These are phyloP conservation scores for Scheffersomyces coipomensis DNA, from an alignment of 805 yeast species.

Conservation along the genomic window DNA sequence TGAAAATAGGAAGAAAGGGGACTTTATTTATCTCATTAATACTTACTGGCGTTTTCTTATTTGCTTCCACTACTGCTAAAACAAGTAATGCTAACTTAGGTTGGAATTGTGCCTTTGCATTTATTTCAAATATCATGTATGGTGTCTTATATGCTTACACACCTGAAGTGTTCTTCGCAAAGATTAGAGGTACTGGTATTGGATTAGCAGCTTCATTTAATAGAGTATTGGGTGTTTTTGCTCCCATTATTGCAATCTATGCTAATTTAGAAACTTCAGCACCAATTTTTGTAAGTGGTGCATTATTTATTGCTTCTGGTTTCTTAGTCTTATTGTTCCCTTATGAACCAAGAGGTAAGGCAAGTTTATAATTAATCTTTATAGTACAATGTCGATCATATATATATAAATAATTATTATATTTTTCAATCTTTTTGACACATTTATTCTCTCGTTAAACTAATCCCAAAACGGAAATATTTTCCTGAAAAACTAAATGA, in stretches of 20 bases:
- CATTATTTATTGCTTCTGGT: constrained; percentile 48
- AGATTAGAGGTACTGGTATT: constrained; percentile 54
- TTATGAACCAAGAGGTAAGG: constrained; percentile 24
- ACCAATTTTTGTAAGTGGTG: constrained; percentile 63
- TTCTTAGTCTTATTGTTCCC: constrained; percentile 27
- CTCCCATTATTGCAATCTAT: constrained; percentile 56
- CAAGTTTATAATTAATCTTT: constrained; percentile 6
- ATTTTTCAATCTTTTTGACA: no score
- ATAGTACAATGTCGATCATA: no score
- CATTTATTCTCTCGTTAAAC: no score
- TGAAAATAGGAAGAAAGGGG: constrained; percentile 54
- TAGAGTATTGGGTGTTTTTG: constrained; percentile 54
- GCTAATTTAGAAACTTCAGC: constrained; percentile 55
- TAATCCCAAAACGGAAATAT: no score
- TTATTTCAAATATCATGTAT: constrained; percentile 53
- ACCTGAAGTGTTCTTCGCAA: constrained; percentile 58
- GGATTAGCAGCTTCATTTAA: constrained; percentile 57
- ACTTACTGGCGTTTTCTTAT: constrained; percentile 55
- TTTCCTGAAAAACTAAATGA: no score
- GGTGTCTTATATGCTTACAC: constrained; percentile 65
- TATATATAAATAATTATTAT: no score
- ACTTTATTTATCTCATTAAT: constrained; percentile 52
- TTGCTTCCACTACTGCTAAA: constrained; percentile 62
- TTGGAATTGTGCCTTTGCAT: constrained; percentile 47
- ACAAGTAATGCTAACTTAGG: constrained; percentile 44